A percentile compares a stretch with the other conserved stretches of the same genome.
Evolutionary conservation across 495 filamentous ascomycete species (phyloP).

Genomic region (Tuber calosporum): DNA sequence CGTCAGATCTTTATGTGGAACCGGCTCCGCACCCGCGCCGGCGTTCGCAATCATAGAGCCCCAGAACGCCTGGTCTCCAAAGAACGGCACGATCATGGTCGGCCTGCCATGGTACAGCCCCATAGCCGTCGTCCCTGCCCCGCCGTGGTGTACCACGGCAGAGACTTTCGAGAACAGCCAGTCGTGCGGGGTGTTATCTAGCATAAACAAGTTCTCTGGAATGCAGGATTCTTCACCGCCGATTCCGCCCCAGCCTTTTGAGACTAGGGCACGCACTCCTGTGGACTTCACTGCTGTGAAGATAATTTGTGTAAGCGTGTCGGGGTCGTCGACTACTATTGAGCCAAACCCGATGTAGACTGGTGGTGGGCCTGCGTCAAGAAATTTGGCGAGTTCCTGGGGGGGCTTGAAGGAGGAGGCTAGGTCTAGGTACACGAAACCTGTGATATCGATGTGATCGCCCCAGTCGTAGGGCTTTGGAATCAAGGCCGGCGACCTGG

Average conservation of each 20-base stretch:
- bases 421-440: conserved; percentile 60
- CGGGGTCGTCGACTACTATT: conserved; percentile 61
- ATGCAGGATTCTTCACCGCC: conserved; percentile 50
- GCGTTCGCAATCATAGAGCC: conserved; percentile 61
- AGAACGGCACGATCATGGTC: conserved; percentile 63
- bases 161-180: conserved; percentile 59
- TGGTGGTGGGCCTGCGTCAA: conserved; percentile 50
- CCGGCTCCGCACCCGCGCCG: conserved; percentile 60
- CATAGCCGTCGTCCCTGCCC: conserved; percentile 61
- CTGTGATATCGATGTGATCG: conserved; percentile 55
- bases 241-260: conserved; percentile 61
- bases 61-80: conserved; percentile 77
- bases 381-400: conserved; percentile 50
- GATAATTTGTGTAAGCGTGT: conserved; percentile 56
- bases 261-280: conserved; percentile 57
- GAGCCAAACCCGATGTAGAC: conserved; percentile 64
- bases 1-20: conserved; percentile 65
- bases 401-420: conserved; percentile 56
- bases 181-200: conserved; percentile 62
- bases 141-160: conserved; percentile 60
- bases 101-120: conserved; percentile 58
- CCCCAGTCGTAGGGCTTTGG: conserved; percentile 62
- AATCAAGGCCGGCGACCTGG: conserved; percentile 52
- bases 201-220: conserved; percentile 55
- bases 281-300: conserved; percentile 55